phyloP scores from a whole-genome alignment of 805 yeast species.

The Candida maesae region DNA sequence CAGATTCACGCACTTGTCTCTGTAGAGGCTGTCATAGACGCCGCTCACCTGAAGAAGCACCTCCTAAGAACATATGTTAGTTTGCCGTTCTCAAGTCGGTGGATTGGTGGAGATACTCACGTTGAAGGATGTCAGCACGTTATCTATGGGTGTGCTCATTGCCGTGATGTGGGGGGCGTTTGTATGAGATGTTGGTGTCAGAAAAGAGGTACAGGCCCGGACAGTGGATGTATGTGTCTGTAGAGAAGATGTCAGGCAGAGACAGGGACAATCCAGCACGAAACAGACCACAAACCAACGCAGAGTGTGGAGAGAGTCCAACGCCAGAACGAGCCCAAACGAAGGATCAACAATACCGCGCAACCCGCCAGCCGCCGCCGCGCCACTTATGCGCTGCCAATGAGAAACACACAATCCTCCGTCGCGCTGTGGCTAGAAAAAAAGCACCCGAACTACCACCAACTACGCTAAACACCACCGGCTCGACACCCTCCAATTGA shows the following conservation, averaged over 20 bases:
- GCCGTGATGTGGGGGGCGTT: too few relatives aligned
- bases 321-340: too few relatives aligned
- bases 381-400: slow-evolving; percentile 6
- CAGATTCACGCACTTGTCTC: slow-evolving; percentile 22
- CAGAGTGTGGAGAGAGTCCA: background rate
- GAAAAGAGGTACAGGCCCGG: too few relatives aligned
- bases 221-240: too few relatives aligned
- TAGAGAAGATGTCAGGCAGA: too few relatives aligned
- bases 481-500: background rate
- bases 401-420: slow-evolving; percentile 2
- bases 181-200: background rate
- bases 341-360: too few relatives aligned
- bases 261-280: background rate
- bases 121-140: slow-evolving; percentile 11
- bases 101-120: slow-evolving; percentile 4
- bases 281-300: too few relatives aligned
- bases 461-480: background rate
- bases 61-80: slow-evolving; percentile 18
- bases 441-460: slow-evolving; percentile 5
- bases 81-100: background rate
- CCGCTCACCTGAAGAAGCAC: slow-evolving; percentile 22
- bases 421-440: slow-evolving; percentile 1
- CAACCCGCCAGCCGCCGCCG: too few relatives aligned
- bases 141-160: slow-evolving; percentile 18
- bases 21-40: slow-evolving; percentile 21